phyloP scores from a whole-genome alignment of 225 moss, liverwort and hornwort species.

The Pleurozium schreberi region DNA sequence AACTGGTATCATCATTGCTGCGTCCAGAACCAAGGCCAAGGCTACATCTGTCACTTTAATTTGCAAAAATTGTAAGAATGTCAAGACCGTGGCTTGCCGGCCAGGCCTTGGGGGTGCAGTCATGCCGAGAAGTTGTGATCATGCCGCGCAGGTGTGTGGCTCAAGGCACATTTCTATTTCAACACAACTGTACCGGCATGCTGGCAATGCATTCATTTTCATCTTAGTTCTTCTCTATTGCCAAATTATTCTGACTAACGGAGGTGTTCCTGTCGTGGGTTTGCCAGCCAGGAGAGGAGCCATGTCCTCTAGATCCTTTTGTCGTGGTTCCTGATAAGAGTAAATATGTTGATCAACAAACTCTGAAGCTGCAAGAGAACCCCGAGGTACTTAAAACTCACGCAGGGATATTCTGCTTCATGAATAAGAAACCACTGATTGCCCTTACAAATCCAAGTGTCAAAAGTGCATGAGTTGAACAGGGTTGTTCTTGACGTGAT shows the following conservation, averaged over 20 bases:
- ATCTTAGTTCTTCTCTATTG: neutral
- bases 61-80: constrained; percentile 88
- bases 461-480: neutral
- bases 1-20: constrained; percentile 79
- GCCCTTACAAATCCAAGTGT: neutral
- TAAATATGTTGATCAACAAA: constrained; percentile 96
- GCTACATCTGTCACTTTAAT: constrained; percentile 83
- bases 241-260: neutral
- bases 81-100: constrained; percentile 74
- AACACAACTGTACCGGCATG: neutral
- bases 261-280: neutral
- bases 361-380: constrained; percentile 93
- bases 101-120: constrained; percentile 97
- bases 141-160: constrained; percentile 50
- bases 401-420: neutral
- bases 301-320: constrained; percentile 83
- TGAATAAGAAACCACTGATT: neutral
- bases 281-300: constrained; percentile 80
- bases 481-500: neutral
- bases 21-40: constrained; percentile 91
- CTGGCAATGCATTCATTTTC: neutral
- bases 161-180: neutral
- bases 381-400: constrained; percentile 54
- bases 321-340: constrained; percentile 84
- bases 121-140: constrained; percentile 92